phyloP scores from a whole-genome alignment of 805 yeast species.

The Barnettozyma californica region DNA sequence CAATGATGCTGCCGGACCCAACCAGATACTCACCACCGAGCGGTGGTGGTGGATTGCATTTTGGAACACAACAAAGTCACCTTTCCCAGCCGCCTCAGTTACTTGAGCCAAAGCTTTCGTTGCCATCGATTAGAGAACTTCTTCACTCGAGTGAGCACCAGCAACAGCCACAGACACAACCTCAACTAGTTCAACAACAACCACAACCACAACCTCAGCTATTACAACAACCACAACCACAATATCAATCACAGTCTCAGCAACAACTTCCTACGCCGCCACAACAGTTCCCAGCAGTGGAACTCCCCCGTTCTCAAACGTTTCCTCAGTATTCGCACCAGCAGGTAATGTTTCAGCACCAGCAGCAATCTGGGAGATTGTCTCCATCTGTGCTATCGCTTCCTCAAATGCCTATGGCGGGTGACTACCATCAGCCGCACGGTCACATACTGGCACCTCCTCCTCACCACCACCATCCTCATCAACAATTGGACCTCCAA shows the following conservation, averaged over 20 bases:
- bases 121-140: slow-evolving; percentile 4
- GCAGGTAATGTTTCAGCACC: neutral
- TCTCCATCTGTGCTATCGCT: neutral
- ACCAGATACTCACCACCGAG: slow-evolving; percentile 12
- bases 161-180: neutral
- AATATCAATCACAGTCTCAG: slow-evolving; percentile 6
- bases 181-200: slow-evolving; percentile 8
- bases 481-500: neutral
- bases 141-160: neutral
- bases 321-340: neutral
- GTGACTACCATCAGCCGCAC: neutral
- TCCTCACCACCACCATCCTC: neutral
- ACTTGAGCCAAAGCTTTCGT: slow-evolving; percentile 1
- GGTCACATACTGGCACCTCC: neutral
- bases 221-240: slow-evolving; percentile 13
- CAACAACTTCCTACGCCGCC: neutral
- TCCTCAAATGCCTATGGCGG: neutral
- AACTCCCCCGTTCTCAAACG: neutral
- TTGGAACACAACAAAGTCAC: neutral
- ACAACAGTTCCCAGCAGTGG: neutral
- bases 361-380: neutral
- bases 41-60: neutral
- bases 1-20: slow-evolving; percentile 21
- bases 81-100: neutral
- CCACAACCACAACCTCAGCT: neutral